Percentiles rank a stretch among this genome's conserved stretches.
Conservation (phyloP, 495 filamentous ascomycete species). For the Clavariopsis aquatica region DNA sequence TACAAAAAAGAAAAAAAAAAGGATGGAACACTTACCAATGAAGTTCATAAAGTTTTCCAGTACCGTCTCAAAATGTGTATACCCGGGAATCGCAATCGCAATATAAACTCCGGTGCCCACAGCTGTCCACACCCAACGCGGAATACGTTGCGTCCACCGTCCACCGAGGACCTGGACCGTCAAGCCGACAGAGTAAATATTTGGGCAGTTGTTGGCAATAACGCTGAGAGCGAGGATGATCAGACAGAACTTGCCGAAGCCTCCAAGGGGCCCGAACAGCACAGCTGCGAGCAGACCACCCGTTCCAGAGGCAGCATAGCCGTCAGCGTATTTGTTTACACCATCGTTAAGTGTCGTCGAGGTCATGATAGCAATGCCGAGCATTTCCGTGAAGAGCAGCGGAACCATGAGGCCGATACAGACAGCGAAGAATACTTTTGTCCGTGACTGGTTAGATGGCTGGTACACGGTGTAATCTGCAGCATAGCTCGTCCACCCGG, state of each 20-base stretch:
- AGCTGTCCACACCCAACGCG: conserved; percentile 76
- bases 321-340: conserved; percentile 54
- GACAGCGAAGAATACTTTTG: conserved; percentile 67
- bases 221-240: conserved; percentile 77
- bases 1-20: background rate
- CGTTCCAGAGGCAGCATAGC: conserved; percentile 59
- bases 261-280: conserved; percentile 64
- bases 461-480: conserved; percentile 84
- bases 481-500: conserved; percentile 77
- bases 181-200: conserved; percentile 76
- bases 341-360: conserved; percentile 33
- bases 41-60: conserved; percentile 79
- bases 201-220: conserved; percentile 86
- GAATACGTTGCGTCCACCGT: conserved; percentile 64
- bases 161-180: conserved; percentile 68
- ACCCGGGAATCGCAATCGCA: conserved; percentile 76
- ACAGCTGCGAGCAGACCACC: conserved; percentile 70
- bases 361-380: conserved; percentile 66
- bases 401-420: conserved; percentile 71
- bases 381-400: conserved; percentile 75
- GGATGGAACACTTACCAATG: conserved; percentile 51
- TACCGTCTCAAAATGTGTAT: conserved; percentile 68
- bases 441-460: conserved; percentile 50
- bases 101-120: conserved; percentile 68
- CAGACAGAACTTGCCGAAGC: conserved; percentile 81